Conservation (phyloP, 495 filamentous ascomycete genomes). For the Hypoxylon perforatum region DNA sequence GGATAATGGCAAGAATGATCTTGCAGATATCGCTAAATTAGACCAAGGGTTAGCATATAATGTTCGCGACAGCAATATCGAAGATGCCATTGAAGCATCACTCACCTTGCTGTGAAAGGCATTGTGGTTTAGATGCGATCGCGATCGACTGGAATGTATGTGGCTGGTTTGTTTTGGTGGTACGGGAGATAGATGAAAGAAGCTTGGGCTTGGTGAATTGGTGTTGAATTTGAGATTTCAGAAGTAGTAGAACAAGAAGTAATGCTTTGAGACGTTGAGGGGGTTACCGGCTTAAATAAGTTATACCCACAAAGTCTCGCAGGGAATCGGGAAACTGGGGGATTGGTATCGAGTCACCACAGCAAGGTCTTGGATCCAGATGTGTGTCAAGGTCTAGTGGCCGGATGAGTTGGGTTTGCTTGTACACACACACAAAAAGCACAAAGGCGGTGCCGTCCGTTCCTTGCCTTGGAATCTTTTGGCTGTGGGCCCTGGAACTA, state of each 20-base stretch:
- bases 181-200: background rate
- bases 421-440: constrained; percentile 16
- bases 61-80: constrained; percentile 5
- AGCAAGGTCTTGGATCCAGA: constrained; percentile 4
- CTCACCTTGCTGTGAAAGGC: constrained; percentile 69
- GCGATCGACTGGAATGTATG: background rate
- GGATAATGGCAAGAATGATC: constrained; percentile 86
- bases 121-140: constrained; percentile 46
- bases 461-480: constrained; percentile 38
- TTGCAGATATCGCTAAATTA: constrained; percentile 81
- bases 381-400: background rate
- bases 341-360: constrained; percentile 19
- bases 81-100: background rate
- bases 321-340: constrained; percentile 10
- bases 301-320: constrained; percentile 20
- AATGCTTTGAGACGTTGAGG: background rate
- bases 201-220: constrained; percentile 6
- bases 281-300: constrained; percentile 35
- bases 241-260: constrained; percentile 3
- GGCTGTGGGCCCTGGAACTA: constrained; percentile 27
- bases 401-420: constrained; percentile 12
- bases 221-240: background rate
- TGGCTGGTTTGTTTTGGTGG: background rate
- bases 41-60: constrained; percentile 9
- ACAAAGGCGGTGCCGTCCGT: constrained; percentile 29